phyloP scores from a whole-genome alignment of 2,329 filamentous ascomycete species.

The Colletotrichum coccodes region DNA sequence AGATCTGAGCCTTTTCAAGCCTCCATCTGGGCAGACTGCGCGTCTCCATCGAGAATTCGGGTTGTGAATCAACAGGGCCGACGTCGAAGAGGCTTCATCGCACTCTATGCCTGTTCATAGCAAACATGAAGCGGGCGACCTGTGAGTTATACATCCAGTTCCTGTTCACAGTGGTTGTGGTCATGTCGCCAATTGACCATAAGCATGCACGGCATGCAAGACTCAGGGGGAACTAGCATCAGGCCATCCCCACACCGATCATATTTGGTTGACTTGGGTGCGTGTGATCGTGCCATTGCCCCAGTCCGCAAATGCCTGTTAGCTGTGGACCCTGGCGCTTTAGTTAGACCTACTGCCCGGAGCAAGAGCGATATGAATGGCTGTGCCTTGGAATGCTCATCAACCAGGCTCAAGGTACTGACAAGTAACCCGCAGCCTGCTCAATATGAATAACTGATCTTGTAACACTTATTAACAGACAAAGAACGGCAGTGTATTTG shows the following conservation, averaged over 20 bases:
- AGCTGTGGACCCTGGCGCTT: background rate
- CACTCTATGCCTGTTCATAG: background rate
- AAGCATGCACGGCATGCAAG: background rate
- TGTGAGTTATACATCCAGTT: background rate
- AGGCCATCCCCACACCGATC: background rate
- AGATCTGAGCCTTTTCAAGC: background rate
- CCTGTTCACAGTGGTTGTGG: background rate
- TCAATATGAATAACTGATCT: too few relatives aligned
- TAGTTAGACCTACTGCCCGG: background rate
- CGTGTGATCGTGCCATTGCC: background rate
- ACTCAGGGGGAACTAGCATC: background rate
- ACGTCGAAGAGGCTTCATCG: background rate
- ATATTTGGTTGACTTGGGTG: background rate
- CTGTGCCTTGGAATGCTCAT: background rate
- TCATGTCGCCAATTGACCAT: background rate
- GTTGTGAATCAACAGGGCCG: background rate
- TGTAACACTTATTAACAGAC: too few relatives aligned
- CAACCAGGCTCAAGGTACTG: background rate
- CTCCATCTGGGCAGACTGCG: background rate
- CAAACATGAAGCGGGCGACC: background rate
- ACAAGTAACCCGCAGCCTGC: too few relatives aligned
- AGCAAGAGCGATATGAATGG: too few relatives aligned
- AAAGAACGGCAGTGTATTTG: too few relatives aligned
- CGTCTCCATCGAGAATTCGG: background rate
- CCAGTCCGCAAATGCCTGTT: background rate